A percentile compares a stretch with the other conserved stretches of the same genome.
These are phyloP conservation scores for Pseudocercospora cruenta DNA, from an alignment of 2,329 filamentous ascomycete species.

Conservation along the genomic window DNA sequence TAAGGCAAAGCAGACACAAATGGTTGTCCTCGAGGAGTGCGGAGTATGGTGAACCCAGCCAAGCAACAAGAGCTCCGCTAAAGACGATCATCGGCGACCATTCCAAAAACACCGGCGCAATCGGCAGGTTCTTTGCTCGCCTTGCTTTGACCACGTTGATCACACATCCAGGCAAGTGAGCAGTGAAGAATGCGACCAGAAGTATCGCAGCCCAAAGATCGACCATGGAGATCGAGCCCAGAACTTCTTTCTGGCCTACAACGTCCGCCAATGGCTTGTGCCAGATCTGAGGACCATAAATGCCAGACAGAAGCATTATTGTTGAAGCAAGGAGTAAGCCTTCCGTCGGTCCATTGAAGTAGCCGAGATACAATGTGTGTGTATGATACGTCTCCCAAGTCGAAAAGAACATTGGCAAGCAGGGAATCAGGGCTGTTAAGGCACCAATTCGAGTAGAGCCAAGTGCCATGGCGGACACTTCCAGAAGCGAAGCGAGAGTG, in stretches of 20 bases:
- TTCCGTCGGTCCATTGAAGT: constrained; percentile 97
- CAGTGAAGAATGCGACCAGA: constrained; percentile 50
- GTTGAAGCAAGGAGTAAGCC: constrained; percentile 84
- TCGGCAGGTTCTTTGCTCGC: constrained; percentile 69
- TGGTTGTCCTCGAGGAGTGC: constrained; percentile 81
- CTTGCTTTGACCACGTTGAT: constrained; percentile 81
- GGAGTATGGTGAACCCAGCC: constrained; percentile 90
- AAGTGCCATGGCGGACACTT: constrained; percentile 90
- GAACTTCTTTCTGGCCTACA: constrained; percentile 62
- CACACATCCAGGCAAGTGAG: constrained; percentile 86
- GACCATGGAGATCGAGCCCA: constrained; percentile 74
- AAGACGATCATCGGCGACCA: constrained; percentile 91
- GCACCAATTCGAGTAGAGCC: constrained; percentile 82
- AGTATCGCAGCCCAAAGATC: constrained; percentile 80
- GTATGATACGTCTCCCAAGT: constrained; percentile 99
- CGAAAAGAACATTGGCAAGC: constrained; percentile 97
- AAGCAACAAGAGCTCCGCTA: constrained; percentile 72
- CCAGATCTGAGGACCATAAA: constrained; percentile 88
- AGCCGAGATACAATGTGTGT: constrained; percentile 92
- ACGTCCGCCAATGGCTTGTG: constrained; percentile 71
- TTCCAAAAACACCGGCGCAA: constrained; percentile 84
- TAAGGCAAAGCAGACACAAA: constrained; percentile 87
- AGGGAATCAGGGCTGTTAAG: constrained; percentile 88
- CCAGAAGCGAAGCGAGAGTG: constrained; percentile 85
- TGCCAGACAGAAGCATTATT: constrained; percentile 85